Percentiles rank a stretch among this genome's conserved stretches.
Evolutionary conservation across 2,329 filamentous ascomycete genomes (phyloP).

Genomic region (Fusarium denticulatum): DNA sequence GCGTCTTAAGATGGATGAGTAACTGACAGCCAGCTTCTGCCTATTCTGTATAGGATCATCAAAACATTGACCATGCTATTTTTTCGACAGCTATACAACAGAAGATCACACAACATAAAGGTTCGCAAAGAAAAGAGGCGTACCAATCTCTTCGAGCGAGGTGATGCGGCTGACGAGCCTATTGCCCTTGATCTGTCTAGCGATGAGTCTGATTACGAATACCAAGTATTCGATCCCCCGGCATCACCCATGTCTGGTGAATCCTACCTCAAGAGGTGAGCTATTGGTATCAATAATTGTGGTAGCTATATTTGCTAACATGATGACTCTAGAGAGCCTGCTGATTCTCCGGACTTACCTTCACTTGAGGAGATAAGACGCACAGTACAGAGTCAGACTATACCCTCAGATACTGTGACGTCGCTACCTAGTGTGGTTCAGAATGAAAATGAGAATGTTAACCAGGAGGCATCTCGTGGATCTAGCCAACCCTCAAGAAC

Average conservation of each 20-base stretch:
- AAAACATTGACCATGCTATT: neutral
- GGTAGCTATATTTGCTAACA: neutral
- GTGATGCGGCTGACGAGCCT: neutral
- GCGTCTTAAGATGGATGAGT: neutral
- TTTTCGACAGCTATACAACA: neutral
- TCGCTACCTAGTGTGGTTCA: neutral
- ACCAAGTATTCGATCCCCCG: neutral
- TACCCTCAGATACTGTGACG: neutral
- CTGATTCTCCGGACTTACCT: neutral
- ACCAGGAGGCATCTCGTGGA: neutral
- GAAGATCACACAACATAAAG: neutral
- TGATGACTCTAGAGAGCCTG: neutral
- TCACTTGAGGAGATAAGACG: neutral
- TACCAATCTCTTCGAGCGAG: neutral
- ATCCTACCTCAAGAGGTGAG: neutral
- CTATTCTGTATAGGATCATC: neutral
- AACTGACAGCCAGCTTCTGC: neutral
- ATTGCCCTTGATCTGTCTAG: neutral
- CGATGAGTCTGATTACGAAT: neutral
- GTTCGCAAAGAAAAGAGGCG: neutral
- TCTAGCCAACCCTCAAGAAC: neutral
- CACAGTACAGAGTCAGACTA: neutral
- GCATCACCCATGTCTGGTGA: neutral
- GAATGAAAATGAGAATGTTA: neutral
- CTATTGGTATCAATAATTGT: neutral